Conservation (phyloP, 306 rosid genomes). For the Castanopsis chinensis region DNA sequence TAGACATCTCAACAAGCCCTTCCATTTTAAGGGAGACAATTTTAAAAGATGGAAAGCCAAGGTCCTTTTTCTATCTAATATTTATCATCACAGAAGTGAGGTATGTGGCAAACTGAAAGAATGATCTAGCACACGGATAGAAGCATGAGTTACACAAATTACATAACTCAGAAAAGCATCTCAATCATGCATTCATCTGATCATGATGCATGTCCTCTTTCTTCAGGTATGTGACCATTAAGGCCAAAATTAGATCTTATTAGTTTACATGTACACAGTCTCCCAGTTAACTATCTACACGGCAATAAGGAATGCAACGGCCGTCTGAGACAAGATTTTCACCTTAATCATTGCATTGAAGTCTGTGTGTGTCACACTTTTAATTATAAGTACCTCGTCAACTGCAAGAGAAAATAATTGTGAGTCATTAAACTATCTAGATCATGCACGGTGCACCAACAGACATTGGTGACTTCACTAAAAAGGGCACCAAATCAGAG, state of each 20-base stretch:
- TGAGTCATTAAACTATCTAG: not conserved
- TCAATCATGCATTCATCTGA: not conserved
- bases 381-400: slow-evolving; percentile 83
- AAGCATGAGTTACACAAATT: not conserved
- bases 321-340: slow-evolving; percentile 23
- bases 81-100: not conserved
- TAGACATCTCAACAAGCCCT: too few relatives aligned
- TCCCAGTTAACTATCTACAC: too few relatives aligned
- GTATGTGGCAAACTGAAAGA: not conserved
- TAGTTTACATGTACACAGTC: not conserved
- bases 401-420: slow-evolving; percentile 43
- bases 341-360: slow-evolving; percentile 89
- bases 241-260: not conserved
- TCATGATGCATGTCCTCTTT: not conserved
- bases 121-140: not conserved
- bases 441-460: slow-evolving; percentile 16
- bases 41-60: too few relatives aligned
- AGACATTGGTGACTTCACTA: not conserved
- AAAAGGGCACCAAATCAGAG: not conserved
- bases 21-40: too few relatives aligned
- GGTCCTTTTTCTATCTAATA: too few relatives aligned
- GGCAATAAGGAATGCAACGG: too few relatives aligned
- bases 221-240: not conserved
- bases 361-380: slow-evolving; percentile 86
- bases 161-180: not conserved